Evolutionary conservation across 2,329 filamentous ascomycete genomes (phyloP), one percentile per base, ranked within the genome.

Genomic region (Sporothrix brunneoviolacea): DNA sequence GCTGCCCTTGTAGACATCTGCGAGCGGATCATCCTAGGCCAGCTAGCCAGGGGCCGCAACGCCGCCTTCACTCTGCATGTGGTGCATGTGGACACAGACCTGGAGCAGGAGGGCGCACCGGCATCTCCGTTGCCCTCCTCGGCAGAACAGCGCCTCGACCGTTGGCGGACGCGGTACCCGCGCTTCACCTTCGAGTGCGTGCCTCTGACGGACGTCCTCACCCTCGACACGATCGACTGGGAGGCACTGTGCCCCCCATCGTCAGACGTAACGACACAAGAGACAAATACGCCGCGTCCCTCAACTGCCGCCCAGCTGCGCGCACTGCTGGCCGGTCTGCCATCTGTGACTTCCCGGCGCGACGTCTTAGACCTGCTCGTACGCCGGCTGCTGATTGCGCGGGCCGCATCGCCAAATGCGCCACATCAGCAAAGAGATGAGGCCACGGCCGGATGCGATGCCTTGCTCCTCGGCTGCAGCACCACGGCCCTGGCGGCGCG

Each of bases 401-500:
- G 80, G 39, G 86, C 87, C 9, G 74, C 78, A 54, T 65, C 70
- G 15, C 68, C 75, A 24, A 68, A n/a, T n/a, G n/a, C n/a, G n/a
- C n/a, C n/a, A n/a, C n/a, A n/a, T n/a, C n/a, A n/a, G n/a, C n/a
- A n/a, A n/a, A n/a, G n/a, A n/a, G n/a, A n/a, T n/a, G n/a, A n/a
- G n/a, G n/a, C n/a, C n/a, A n/a, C n/a, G n/a, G n/a, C n/a, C n/a
- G n/a, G n/a, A n/a, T n/a, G 83, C 64, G 79, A 84, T 56, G 82
- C 82, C 12, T 76, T 97, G 37, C 68, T 97, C 2, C 84, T 93
- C 66, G 91, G 88, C 19, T 84, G 91, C 67, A 94, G 82, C 57
- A 95, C 93, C 18, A 96, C 90, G 5, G 80, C 83, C 15, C 80
- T 98, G 27, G 91, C 93, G 4, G 88, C 91, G 58, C 83, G 88